Evolutionary conservation across 805 yeast genomes (phyloP), one percentile per base, ranked within the genome.

Genomic region (Metschnikowia amazonensis): DNA sequence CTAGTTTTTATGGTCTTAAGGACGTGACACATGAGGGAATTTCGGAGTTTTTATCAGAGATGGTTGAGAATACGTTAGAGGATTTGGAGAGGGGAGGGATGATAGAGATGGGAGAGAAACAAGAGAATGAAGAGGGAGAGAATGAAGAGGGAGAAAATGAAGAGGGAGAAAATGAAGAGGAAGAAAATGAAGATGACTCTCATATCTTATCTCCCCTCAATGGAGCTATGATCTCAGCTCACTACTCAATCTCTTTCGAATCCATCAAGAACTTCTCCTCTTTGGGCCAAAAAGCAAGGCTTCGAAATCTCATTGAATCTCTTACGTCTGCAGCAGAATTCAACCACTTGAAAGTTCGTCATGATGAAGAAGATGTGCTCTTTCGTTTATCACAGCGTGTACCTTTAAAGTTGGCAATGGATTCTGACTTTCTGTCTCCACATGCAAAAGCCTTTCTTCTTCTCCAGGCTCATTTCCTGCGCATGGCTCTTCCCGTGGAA

Each of bases 1-100:
- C 99, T 3, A 81, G 94, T 47, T 94, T 77, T 60, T 94, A 94
- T 59, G 96, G 89, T n/a, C 76, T 88, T 6, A 70, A 70, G 33
- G 86, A 83, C 49, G 70, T 75, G 2, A 67, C 86, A 1, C 80
- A 80, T 36, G 64, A 75, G 25, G 95, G 95, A 0, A 62, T 92
- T 5, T 88, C 95, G 1, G 90, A 85, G 44, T 88, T 75, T 62
- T 66, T 94, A 34, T 89, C 97, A 0, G 97, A 89, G 38, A 60
- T 89, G 10, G 84, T 92, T 10, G 98, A 94, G 59, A 68, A 66
- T 5, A 72, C 87, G 0, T 58, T 92, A 50, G 73, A 72, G 27
- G 95, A 87, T 17, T 69, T 94, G 36, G 63, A 59, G 3, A 79
- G 79, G 1, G 77, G 81, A 0, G 79, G 79, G 27, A 58, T 90